Base-by-base conservation (phyloP, 169 alveolate genomes). In the Cryptosporidium muris region DNA sequence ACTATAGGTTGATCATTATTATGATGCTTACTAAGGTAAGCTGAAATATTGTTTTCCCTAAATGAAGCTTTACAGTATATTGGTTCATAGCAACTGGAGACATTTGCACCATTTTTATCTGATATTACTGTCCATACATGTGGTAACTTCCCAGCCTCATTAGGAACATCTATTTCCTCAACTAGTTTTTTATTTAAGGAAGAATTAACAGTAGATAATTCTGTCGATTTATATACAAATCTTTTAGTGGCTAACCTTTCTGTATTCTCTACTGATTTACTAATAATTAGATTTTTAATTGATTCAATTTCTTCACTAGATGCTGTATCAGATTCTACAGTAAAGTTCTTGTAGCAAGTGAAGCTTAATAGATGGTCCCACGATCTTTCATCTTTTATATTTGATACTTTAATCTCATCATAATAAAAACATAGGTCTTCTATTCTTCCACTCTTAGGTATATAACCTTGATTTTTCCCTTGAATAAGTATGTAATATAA, bases 341-440 rank as follows among this genome's bases (percentile, higher is more conserved):
- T 63, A 48, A 58, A 74, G 34, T 54, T 40, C 52, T 51, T 74
- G 43, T 74, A 74, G 16, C 85, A 74, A 8, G 64, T 43, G 2
- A 74, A 16, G 60, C 64, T 74, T 4, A 74, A 47, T 36, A n/a
- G 14, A 37, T 74, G 85, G 6, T 58, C 45, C 9, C 54, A 45
- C 14, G 47, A 47, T 42, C 16, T 47, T 11, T 36, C 60, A 16
- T 49, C 51, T 34, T 54, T 74, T 37, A 74, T 5, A 38, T 74
- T 68, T 43, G 9, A 47, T 49, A 74, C 60, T 14, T 63, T 43
- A 37, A 74, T 49, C 40, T 74, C 62, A 25, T 74, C 63, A 37
- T 58, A 58, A 9, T 60, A 74, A 74, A 74, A 74, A 11, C 68
- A 66, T 14, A 74, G 54, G 45, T 54, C 52, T 5, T 74, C 60